Evolutionary conservation across 83 land plant species (phyloP).

Genomic region (Isoetes engelmannii): DNA sequence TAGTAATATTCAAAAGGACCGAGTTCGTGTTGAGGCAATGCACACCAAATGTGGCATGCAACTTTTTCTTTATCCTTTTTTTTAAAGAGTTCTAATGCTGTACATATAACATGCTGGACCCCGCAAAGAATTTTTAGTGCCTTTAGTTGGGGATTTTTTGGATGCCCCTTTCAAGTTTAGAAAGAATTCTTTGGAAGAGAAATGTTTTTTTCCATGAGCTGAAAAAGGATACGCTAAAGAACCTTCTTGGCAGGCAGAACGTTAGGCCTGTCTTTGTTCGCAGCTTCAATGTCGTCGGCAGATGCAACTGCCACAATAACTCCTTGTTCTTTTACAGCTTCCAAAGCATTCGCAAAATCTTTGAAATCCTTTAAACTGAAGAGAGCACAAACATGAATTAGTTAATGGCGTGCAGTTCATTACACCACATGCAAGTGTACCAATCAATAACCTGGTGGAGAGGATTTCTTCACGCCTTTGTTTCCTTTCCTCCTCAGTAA

Average conservation of each 20-base stretch:
- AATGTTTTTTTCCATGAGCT: no score
- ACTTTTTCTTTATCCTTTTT: no score
- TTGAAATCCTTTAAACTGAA: conserved; percentile 68
- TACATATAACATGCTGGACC: no score
- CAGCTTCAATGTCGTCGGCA: conserved; percentile 61
- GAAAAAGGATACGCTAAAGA: conserved; percentile 24
- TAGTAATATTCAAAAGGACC: no score
- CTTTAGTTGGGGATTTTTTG: no score
- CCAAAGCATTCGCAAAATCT: conserved; percentile 64
- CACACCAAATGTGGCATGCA: no score
- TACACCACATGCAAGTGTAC: neutral
- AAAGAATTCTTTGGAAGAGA: no score
- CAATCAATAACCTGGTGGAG: conserved; percentile 48
- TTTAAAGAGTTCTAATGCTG: no score
- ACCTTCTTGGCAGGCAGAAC: conserved; percentile 54
- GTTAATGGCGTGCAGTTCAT: neutral
- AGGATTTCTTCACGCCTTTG: conserved; percentile 76
- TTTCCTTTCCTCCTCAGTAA: conserved; percentile 78
- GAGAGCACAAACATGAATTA: neutral
- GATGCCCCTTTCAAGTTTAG: no score
- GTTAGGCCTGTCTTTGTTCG: conserved; percentile 41
- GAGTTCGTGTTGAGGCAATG: no score
- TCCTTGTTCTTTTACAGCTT: conserved; percentile 54
- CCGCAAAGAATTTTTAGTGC: no score
- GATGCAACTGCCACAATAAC: conserved; percentile 79